Percentiles rank a stretch among this genome's conserved stretches.
Conservation (phyloP, 2,329 filamentous ascomycete genomes). For the Botrytis hyacinthi region DNA sequence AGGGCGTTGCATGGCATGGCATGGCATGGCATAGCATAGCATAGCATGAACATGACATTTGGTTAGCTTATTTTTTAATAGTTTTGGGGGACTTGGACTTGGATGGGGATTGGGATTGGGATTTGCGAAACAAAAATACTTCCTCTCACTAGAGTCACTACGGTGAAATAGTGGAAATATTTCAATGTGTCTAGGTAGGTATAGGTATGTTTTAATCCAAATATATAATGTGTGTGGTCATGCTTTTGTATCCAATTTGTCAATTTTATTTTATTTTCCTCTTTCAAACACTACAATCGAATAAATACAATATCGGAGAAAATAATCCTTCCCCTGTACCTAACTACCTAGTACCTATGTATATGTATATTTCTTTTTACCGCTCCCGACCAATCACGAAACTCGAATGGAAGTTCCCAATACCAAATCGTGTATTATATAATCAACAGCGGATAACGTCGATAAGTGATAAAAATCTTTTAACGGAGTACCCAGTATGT, state of each 20-base stretch:
- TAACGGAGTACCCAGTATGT: no score
- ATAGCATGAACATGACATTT: neutral
- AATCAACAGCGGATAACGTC: constrained; percentile 10
- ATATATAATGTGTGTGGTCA: neutral
- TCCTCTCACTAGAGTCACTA: no score
- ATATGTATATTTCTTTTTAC: neutral
- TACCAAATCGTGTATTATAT: neutral
- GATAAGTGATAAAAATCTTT: neutral
- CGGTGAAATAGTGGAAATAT: no score
- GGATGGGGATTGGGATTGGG: no score
- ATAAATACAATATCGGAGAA: neutral
- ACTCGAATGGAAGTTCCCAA: no score
- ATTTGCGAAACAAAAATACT: no score
- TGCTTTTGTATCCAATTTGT: neutral
- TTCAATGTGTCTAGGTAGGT: neutral
- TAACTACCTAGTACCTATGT: no score
- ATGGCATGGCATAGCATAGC: no score
- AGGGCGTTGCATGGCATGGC: no score
- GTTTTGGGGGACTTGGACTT: no score
- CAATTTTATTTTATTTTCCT: neutral
- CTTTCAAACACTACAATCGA: neutral
- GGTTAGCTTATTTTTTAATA: neutral
- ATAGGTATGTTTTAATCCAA: neutral
- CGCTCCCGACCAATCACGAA: neutral
- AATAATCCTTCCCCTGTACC: neutral